phyloP scores from a whole-genome alignment of 1,139 yeast species.

The Geotrichum siamense region DNA sequence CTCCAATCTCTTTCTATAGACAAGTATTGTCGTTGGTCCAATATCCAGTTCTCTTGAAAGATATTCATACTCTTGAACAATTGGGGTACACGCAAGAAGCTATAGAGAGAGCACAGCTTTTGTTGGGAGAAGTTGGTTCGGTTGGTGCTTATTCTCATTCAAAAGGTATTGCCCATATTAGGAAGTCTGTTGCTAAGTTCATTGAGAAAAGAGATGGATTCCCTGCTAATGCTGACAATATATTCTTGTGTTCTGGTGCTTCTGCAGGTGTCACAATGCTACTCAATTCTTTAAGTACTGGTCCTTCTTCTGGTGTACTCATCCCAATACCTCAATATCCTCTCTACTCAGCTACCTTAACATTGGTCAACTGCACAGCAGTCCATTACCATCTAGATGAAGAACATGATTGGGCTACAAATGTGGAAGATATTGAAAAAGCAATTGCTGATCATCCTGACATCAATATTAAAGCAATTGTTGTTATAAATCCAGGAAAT shows the following conservation, averaged over 20 bases:
- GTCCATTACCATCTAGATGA: slow-evolving; percentile 87
- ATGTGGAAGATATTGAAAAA: slow-evolving; percentile 55
- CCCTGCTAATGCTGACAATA: slow-evolving; percentile 58
- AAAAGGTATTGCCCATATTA: slow-evolving; percentile 68
- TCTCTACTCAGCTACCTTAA: slow-evolving; percentile 83
- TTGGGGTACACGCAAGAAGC: slow-evolving; percentile 62
- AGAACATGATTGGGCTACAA: slow-evolving; percentile 72
- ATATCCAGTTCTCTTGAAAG: slow-evolving; percentile 61
- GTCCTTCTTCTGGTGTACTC: slow-evolving; percentile 69
- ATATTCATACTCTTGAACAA: slow-evolving; percentile 30
- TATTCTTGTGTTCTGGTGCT: slow-evolving; percentile 88
- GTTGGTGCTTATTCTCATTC: slow-evolving; percentile 93
- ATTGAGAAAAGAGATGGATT: slow-evolving; percentile 65
- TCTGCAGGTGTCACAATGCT: slow-evolving; percentile 80
- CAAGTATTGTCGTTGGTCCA: slow-evolving; percentile 82
- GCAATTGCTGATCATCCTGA: slow-evolving; percentile 52
- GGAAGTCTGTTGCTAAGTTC: slow-evolving; percentile 75
- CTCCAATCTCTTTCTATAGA: slow-evolving; percentile 91
- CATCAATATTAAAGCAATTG: slow-evolving; percentile 67
- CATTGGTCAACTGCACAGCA: slow-evolving; percentile 72
- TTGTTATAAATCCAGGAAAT: slow-evolving; percentile 94
- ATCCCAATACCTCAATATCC: slow-evolving; percentile 98
- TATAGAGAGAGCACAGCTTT: slow-evolving; percentile 53
- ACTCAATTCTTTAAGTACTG: slow-evolving; percentile 60
- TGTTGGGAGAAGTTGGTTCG: slow-evolving; percentile 63